Evolutionary conservation across 768 basidiomycete species (phyloP).

Genomic region (Dentipellis fragilis): DNA sequence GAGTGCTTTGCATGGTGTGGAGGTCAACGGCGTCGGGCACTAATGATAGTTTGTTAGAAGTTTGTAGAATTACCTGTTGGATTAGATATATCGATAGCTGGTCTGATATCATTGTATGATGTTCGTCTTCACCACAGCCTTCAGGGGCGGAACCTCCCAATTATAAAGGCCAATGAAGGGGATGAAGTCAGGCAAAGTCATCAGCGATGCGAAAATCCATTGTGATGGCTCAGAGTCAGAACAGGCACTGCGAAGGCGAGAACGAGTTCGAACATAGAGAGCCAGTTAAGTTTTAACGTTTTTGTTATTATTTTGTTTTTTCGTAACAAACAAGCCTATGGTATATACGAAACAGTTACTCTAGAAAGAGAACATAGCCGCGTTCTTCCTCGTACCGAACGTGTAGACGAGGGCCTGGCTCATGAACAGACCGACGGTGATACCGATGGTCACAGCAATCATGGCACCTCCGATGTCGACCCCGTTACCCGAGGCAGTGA

Average conservation of each 20-base stretch:
- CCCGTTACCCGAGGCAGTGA: constrained; percentile 67
- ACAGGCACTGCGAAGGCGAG: not conserved
- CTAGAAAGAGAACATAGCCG: constrained; percentile 70
- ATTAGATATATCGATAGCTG: not conserved
- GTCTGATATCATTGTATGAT: too few species aligned
- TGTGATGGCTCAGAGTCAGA: not conserved
- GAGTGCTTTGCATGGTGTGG: not conserved
- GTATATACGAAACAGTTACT: too few species aligned
- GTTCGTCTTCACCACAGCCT: too few species aligned
- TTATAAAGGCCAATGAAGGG: too few species aligned
- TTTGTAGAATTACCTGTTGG: not conserved
- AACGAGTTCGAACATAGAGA: not conserved
- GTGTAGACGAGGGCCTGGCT: constrained; percentile 78
- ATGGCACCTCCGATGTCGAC: constrained; percentile 81
- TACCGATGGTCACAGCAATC: constrained; percentile 84
- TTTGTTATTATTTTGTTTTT: not conserved
- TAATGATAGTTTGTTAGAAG: not conserved
- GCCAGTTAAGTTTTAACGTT: not conserved
- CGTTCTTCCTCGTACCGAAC: constrained; percentile 70
- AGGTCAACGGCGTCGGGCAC: not conserved
- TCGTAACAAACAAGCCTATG: too few species aligned
- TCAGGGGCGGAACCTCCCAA: too few species aligned
- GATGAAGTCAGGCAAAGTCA: too few species aligned
- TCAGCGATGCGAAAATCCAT: not conserved
- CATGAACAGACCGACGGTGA: constrained; percentile 81